Percentiles rank a stretch among this genome's conserved stretches.
These are phyloP conservation scores for slime mould (Dictyostelium discoideum) DNA, from an alignment of 78 protist genomes.

Conservation along the genomic window DNA sequence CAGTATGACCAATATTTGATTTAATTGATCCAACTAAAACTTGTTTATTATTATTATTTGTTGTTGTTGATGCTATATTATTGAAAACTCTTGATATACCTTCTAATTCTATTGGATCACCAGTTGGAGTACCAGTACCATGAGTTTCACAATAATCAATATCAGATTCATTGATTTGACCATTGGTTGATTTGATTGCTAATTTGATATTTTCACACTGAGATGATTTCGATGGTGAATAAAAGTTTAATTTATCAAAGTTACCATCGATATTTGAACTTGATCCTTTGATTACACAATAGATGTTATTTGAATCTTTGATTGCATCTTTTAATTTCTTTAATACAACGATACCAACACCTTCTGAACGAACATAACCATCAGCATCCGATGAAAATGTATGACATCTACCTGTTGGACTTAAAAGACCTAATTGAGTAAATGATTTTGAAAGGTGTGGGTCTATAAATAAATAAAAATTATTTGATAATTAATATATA, in stretches of 20 bases:
- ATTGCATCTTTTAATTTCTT: too few species aligned
- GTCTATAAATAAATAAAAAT: neutral
- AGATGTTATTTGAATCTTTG: too few species aligned
- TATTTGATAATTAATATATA: neutral
- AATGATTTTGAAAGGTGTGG: constrained; percentile 3
- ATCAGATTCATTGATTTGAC: neutral
- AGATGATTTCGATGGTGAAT: too few species aligned
- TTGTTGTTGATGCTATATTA: neutral
- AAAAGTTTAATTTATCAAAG: too few species aligned
- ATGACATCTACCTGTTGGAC: neutral
- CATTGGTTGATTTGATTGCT: neutral
- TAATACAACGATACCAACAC: too few species aligned
- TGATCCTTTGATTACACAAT: too few species aligned
- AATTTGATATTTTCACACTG: too few species aligned
- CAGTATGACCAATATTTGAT: neutral
- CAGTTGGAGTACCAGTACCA: constrained; percentile 86
- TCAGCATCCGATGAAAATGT: neutral
- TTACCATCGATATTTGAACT: too few species aligned
- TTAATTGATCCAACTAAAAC: neutral
- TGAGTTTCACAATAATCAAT: constrained; percentile 63
- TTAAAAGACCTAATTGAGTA: neutral
- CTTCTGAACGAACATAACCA: too few species aligned
- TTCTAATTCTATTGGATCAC: constrained; percentile 79
- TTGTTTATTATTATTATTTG: neutral
- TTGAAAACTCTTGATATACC: constrained; percentile 32